phyloP scores from a whole-genome alignment of 176 grass and related monocot species.

The Urochloa ruziziensis region DNA sequence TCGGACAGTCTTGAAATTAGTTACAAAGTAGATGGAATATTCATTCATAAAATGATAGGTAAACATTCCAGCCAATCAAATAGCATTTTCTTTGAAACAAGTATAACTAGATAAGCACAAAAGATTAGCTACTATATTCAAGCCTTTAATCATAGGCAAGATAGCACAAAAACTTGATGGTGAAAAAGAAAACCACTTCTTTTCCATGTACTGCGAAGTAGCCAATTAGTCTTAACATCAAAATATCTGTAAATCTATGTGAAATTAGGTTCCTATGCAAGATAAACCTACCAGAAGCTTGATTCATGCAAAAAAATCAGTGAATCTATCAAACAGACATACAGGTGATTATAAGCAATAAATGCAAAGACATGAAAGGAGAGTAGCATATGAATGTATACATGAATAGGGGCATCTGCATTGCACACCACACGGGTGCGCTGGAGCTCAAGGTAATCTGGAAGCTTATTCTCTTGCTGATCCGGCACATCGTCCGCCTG shows the following conservation, averaged over 20 bases:
- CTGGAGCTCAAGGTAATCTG: conserved; percentile 73
- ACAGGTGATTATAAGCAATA: not conserved
- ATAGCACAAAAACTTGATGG: not conserved
- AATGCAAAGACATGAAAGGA: not conserved
- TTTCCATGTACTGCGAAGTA: too few relatives aligned
- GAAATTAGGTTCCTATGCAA: too few relatives aligned
- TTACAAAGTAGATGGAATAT: not conserved
- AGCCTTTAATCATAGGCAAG: conserved; percentile 7
- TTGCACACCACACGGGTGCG: conserved; percentile 79
- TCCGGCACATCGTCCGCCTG: conserved; percentile 39
- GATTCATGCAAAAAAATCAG: too few relatives aligned
- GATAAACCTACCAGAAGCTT: too few relatives aligned
- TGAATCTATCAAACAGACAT: too few relatives aligned
- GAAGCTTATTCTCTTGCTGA: conserved; percentile 49
- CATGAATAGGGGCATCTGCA: conserved; percentile 67
- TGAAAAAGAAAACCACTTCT: not conserved
- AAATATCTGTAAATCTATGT: too few relatives aligned
- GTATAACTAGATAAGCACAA: not conserved
- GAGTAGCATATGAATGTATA: conserved; percentile 18
- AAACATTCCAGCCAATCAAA: not conserved
- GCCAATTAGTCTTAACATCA: too few relatives aligned
- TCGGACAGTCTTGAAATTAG: not conserved
- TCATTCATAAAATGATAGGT: not conserved
- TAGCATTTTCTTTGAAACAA: not conserved
- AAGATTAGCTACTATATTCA: conserved; percentile 7